Evolutionary conservation across 148 eudicot genomes (phyloP).

Genomic region (Persicaria maculosa): DNA sequence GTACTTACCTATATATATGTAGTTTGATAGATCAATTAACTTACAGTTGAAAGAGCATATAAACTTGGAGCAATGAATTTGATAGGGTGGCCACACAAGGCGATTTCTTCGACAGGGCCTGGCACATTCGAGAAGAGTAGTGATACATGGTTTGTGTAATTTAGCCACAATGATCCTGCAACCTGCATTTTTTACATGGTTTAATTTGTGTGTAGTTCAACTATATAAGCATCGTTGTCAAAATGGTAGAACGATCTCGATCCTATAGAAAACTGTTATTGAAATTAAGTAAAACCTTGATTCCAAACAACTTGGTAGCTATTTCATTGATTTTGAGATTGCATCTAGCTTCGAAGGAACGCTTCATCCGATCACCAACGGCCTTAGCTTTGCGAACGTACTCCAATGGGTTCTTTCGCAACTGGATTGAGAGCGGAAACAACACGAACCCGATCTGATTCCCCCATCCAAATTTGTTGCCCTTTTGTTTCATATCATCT

Average conservation of each 20-base stretch:
- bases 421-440: neutral
- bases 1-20: too few species aligned
- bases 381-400: slow-evolving; percentile 5
- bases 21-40: neutral
- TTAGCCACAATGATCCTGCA: neutral
- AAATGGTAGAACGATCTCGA: too few species aligned
- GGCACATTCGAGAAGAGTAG: slow-evolving; percentile 7
- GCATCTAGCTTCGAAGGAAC: slow-evolving; percentile 5
- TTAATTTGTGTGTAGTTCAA: neutral
- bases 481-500: neutral
- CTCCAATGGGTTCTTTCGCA: neutral
- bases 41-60: neutral
- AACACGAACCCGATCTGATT: slow-evolving; percentile 7
- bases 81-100: neutral
- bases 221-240: too few species aligned
- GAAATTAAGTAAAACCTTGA: neutral
- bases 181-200: neutral
- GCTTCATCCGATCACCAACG: neutral
- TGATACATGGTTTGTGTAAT: neutral
- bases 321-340: neutral
- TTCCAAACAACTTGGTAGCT: neutral
- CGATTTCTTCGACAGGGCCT: slow-evolving; percentile 6
- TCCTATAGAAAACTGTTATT: too few species aligned
- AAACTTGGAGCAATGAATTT: slow-evolving; percentile 11
- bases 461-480: neutral